Percentiles rank a stretch among this genome's conserved stretches.
phyloP scores from a whole-genome alignment of 257 asterid species.

The Prunella vulgaris region DNA sequence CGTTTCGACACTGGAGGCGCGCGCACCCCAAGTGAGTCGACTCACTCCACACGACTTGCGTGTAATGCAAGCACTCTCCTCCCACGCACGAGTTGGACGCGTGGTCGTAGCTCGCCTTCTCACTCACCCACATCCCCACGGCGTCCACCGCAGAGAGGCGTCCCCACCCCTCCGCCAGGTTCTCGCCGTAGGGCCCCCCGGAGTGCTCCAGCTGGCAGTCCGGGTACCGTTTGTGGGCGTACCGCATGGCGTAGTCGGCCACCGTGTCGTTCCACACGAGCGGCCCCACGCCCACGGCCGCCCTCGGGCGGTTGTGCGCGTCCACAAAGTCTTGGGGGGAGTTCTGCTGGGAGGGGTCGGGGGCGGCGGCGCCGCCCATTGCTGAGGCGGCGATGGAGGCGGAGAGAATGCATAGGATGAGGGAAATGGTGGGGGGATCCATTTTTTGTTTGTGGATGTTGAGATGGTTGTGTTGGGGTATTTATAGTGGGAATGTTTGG shows the following conservation, averaged over 20 bases:
- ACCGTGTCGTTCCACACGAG: constrained; percentile 34
- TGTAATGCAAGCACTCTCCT: constrained; percentile 51
- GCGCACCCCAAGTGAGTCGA: constrained; percentile 43
- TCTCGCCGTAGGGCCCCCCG: constrained; percentile 44
- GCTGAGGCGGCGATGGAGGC: not conserved
- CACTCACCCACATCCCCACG: constrained; percentile 34
- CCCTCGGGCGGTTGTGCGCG: constrained; percentile 44
- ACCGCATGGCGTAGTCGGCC: constrained; percentile 28
- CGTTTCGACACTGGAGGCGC: constrained; percentile 33
- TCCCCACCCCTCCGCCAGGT: constrained; percentile 33
- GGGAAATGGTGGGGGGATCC: constrained; percentile 2
- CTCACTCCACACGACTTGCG: constrained; percentile 52
- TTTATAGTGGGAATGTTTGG: too few species aligned
- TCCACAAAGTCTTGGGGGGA: constrained; percentile 33
- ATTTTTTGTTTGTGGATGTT: not conserved
- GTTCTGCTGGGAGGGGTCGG: constrained; percentile 10
- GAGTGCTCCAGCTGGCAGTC: constrained; percentile 35
- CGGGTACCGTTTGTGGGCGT: constrained; percentile 17
- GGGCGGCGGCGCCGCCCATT: too few species aligned
- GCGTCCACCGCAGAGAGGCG: constrained; percentile 24
- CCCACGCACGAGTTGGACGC: constrained; percentile 29
- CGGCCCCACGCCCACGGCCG: constrained; percentile 28
- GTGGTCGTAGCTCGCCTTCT: constrained; percentile 25
- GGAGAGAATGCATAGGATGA: not conserved
- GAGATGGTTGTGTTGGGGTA: too few species aligned